A percentile compares a stretch with the other conserved stretches of the same genome.
Evolutionary conservation across 352 stramenopile genomes (phyloP).

Genomic region (Globisporangium barbulae): DNA sequence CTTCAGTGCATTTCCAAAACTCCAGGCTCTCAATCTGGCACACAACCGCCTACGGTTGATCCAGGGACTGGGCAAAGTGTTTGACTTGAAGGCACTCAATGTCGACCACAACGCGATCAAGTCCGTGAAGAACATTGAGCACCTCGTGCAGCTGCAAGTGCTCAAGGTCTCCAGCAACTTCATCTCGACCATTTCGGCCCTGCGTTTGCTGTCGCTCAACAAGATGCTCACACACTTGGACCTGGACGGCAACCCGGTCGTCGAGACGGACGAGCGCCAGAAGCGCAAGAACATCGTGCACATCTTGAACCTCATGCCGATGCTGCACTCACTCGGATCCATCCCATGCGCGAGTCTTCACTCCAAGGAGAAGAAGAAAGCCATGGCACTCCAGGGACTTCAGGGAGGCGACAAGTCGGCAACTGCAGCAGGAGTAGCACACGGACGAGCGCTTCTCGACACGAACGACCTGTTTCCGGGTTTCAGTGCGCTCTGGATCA

Average conservation of each 20-base stretch:
- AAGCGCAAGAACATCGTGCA: slow-evolving; percentile 69
- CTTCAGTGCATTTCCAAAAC: slow-evolving; percentile 48
- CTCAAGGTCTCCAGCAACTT: slow-evolving; percentile 50
- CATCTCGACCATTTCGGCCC: slow-evolving; percentile 41
- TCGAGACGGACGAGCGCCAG: slow-evolving; percentile 62
- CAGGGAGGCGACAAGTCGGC: neutral
- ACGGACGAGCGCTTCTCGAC: slow-evolving; percentile 45
- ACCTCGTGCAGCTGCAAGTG: slow-evolving; percentile 56
- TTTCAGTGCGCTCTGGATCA: slow-evolving; percentile 44
- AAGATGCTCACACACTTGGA: slow-evolving; percentile 64
- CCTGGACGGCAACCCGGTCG: slow-evolving; percentile 70
- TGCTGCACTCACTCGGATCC: slow-evolving; percentile 54
- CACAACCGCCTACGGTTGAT: slow-evolving; percentile 60
- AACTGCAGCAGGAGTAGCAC: neutral
- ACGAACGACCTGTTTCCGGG: slow-evolving; percentile 29
- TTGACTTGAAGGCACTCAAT: slow-evolving; percentile 61
- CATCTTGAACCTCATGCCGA: slow-evolving; percentile 75
- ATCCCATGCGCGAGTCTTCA: slow-evolving; percentile 42
- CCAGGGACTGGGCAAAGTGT: slow-evolving; percentile 44
- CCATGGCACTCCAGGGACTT: neutral
- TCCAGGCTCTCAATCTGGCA: slow-evolving; percentile 62
- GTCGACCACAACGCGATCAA: slow-evolving; percentile 55
- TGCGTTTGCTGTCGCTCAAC: slow-evolving; percentile 73
- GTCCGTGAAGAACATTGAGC: slow-evolving; percentile 72
- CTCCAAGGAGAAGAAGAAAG: slow-evolving; percentile 58